Evolutionary conservation across 129 eudicot genomes (phyloP), one percentile per base, ranked within the genome.

Genomic region (Calendula officinalis): DNA sequence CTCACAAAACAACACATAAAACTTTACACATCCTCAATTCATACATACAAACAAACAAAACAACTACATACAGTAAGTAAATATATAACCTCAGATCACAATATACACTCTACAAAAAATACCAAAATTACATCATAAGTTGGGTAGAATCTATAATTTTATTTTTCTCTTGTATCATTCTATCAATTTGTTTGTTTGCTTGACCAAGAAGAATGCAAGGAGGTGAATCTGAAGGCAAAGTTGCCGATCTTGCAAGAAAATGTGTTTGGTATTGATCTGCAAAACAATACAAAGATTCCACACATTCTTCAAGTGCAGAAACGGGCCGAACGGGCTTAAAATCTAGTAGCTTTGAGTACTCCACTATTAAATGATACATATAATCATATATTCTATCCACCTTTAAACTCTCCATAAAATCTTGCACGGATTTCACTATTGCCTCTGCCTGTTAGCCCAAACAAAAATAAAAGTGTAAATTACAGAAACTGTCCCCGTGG

Each of bases 361-460:
- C 84, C 0, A 62, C 65, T 32, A 86, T 32, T 11, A 91, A 75
- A 72, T 91, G 97, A 60, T 46, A 86, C 94, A 91, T 91, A 78
- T 90, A 86, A 60, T 90, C 97, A 7, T 90, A 90, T 41, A 90
- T 66, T 42, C 83, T 77, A 50, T 84, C 87, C 80, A 86, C 86
- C 66, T 46, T 86, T 65, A 90, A 44, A 54, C 81, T 79, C 46
- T 54, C 84, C 95, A 86, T 90, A 65, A 68, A 84, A 61, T 84
- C 78, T 51, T 90, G 95, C 55, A 80, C 86, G 42, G 73, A 70
- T 68, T 51, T 81, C 13, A 87, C 95, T 34, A 90, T 86, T 40
- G 86, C 81, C 58, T 83, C 89, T 1, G 97, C 97, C 95, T 87
- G 81, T 73, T 14, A 56, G 0, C 36, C 27, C 15, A 16, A 17